Percentiles rank a stretch among this genome's conserved stretches.
Conservation (phyloP, 352 stramenopile genomes). For the Pythium angustatum region DNA sequence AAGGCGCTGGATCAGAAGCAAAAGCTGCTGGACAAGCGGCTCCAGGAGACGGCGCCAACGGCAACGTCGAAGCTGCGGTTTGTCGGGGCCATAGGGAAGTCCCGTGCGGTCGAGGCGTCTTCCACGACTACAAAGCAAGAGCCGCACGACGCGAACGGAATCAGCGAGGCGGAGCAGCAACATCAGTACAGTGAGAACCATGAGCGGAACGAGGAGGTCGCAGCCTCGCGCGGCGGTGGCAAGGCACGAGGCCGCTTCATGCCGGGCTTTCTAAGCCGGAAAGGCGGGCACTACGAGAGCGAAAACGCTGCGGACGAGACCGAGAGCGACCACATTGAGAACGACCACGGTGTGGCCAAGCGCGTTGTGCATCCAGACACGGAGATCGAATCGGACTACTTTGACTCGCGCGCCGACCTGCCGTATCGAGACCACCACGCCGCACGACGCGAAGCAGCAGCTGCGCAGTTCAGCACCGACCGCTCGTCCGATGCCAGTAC, state of each 20-base stretch:
- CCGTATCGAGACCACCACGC: neutral
- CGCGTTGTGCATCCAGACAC: neutral
- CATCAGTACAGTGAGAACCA: conserved; percentile 25
- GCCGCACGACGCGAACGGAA: neutral
- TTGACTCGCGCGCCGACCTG: neutral
- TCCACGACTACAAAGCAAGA: neutral
- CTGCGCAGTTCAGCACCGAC: conserved; percentile 2
- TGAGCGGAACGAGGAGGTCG: conserved; percentile 7
- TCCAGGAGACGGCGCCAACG: conserved; percentile 21
- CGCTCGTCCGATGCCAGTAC: conserved; percentile 16
- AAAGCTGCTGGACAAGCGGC: conserved; percentile 24
- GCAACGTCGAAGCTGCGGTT: conserved; percentile 11
- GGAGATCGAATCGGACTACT: conserved; percentile 16
- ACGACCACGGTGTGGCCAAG: neutral
- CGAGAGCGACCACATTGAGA: neutral
- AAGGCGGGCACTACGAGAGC: neutral
- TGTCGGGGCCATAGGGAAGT: conserved; percentile 19
- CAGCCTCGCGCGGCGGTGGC: neutral
- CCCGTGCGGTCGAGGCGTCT: conserved; percentile 3
- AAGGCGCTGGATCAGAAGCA: conserved; percentile 20
- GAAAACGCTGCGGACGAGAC: neutral
- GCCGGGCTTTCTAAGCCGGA: neutral
- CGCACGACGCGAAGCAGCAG: neutral
- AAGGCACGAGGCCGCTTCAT: neutral
- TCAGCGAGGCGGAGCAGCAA: neutral